Evolutionary conservation across 2,329 filamentous ascomycete species (phyloP), one percentile per base, ranked within the genome.

Genomic region (Bipolaris victoriae): DNA sequence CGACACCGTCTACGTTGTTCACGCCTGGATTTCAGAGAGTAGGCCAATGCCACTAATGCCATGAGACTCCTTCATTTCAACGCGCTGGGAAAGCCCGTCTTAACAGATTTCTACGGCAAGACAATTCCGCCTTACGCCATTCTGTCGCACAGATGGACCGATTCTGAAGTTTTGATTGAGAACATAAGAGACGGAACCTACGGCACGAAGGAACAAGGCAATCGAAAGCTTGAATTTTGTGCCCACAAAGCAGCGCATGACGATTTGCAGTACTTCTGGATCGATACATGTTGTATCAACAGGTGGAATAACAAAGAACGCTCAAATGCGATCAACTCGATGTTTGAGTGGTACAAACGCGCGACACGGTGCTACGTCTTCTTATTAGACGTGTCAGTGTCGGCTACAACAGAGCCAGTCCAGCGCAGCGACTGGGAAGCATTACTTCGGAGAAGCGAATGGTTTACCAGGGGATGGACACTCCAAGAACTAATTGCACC

Each of bases 131-230:
- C 55, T 37, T 75, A 75, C 55, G 73, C 71, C 6, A 76, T 76
- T 45, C 70, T 77, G 10, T 77, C 72, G 18, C 74, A 77, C 58
- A 69, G 64, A 52, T 76, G 72, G 73, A 48, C 57, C 22, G 52
- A 65, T 40, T 67, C 69, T 13, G 70, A 77, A 62, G 56, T 71
- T 26, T 66, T 63, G 24, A 62, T 72, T 40, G 53, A 69, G 58
- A 64, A 74, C 50, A 37, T 70, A 54, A 33, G 13, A 24, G 58
- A 41, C 39, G 46, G 41, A 18, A 45, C n/a, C 22, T 62, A 62
- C 35, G 61, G 57, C 50, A 9, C 48, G 22, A 58, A 59, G 24
- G 52, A 61, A 52, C 44, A 62, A 52, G 57, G 60, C 24, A 62
- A 62, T 52, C 24, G 16, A 43, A 65, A 68, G 56, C 55, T 69